phyloP scores from a whole-genome alignment of 352 stramenopile species.

The Globisporangium rhizosaccharum region DNA sequence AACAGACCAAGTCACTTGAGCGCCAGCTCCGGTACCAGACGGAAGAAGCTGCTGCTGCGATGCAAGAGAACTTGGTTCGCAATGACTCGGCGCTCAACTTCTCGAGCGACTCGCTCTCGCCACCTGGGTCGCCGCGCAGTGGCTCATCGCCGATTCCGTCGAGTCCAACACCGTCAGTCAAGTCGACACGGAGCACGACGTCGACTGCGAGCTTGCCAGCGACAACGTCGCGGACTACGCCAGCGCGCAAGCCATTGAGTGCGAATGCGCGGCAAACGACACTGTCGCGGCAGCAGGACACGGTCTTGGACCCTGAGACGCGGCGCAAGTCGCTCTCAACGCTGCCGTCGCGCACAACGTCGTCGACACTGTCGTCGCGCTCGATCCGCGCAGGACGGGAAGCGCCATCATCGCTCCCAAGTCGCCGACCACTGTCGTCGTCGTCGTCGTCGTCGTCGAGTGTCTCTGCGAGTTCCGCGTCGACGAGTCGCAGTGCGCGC shows the following conservation, averaged over 20 bases:
- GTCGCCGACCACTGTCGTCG: constrained; percentile 15
- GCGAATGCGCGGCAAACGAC: constrained; percentile 4
- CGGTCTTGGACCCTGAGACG: constrained; percentile 18
- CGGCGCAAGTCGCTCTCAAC: constrained; percentile 44
- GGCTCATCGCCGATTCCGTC: constrained; percentile 5
- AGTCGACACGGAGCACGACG: constrained; percentile 35
- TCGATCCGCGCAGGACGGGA: constrained; percentile 14
- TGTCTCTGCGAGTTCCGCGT: constrained; percentile 13
- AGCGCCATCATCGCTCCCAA: constrained; percentile 12
- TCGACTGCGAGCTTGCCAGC: constrained; percentile 29
- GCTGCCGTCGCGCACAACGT: constrained; percentile 24
- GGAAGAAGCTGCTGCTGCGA: constrained; percentile 17
- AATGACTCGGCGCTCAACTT: constrained; percentile 12
- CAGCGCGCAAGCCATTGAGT: constrained; percentile 6
- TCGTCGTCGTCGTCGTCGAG: constrained; percentile 13
- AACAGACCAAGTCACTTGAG: constrained; percentile 38
- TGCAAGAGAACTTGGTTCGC: constrained; percentile 22
- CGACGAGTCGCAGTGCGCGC: constrained; percentile 21
- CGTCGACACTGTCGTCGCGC: constrained; percentile 17
- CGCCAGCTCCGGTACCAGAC: constrained; percentile 39
- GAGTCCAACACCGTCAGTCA: constrained; percentile 44
- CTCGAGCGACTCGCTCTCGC: constrained; percentile 11
- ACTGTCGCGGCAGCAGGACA: constrained; percentile 9
- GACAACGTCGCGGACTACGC: constrained; percentile 6
- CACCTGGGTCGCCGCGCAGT: constrained; percentile 3